phyloP scores from a whole-genome alignment of 768 basidiomycete species.

The Boletus bicolor region DNA sequence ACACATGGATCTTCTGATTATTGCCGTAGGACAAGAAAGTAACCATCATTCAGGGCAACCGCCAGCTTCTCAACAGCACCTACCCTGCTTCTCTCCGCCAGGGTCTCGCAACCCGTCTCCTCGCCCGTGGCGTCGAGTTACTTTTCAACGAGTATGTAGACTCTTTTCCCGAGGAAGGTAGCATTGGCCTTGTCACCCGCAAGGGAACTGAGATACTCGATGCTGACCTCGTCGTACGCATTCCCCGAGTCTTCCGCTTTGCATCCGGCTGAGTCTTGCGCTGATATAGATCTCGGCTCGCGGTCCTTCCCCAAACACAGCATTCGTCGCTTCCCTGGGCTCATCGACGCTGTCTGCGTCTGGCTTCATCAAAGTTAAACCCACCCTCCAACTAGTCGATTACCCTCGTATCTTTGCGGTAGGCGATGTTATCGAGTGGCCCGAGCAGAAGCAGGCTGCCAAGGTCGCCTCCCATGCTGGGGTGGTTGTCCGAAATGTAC shows the following conservation, averaged over 20 bases:
- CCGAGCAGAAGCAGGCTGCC: constrained; percentile 57
- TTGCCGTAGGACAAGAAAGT: constrained; percentile 38
- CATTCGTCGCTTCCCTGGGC: constrained; percentile 47
- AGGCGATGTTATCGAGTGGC: constrained; percentile 63
- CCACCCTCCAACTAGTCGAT: constrained; percentile 53
- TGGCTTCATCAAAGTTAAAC: constrained; percentile 48
- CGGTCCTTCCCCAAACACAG: constrained; percentile 49
- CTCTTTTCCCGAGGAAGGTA: constrained; percentile 37
- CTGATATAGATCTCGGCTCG: constrained; percentile 25
- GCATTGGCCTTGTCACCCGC: constrained; percentile 43
- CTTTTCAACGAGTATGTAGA: constrained; percentile 54
- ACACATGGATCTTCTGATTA: constrained; percentile 5
- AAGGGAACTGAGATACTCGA: constrained; percentile 44
- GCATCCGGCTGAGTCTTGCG: neutral
- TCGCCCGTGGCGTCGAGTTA: constrained; percentile 45
- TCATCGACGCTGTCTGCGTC: constrained; percentile 31
- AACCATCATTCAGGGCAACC: constrained; percentile 58
- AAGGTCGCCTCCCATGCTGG: constrained; percentile 46
- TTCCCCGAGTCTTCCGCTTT: neutral
- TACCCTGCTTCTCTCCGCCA: constrained; percentile 56
- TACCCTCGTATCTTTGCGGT: constrained; percentile 58
- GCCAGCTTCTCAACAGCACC: constrained; percentile 49
- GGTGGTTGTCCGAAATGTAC: constrained; percentile 48
- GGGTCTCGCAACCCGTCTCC: constrained; percentile 40
- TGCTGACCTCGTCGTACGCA: constrained; percentile 58